Percentiles rank a stretch among this genome's conserved stretches.
Evolutionary conservation across 2,329 filamentous ascomycete species (phyloP).

Genomic region (Scortechinia acanthostroma): DNA sequence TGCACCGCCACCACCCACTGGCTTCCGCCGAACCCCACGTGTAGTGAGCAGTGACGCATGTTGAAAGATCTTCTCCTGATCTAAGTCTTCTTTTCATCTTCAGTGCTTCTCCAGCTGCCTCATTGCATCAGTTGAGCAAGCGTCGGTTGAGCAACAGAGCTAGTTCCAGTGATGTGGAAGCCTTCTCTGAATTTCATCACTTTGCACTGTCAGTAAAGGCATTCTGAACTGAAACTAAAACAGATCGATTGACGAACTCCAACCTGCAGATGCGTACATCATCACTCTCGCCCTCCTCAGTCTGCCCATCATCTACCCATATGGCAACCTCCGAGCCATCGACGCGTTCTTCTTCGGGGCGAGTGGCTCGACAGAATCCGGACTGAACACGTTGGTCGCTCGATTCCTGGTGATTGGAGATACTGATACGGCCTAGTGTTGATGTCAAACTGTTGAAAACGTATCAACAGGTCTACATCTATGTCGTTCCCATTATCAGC

Average conservation of each 20-base stretch:
- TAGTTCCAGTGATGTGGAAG: too few species aligned
- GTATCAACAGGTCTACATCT: slow-evolving; percentile 43
- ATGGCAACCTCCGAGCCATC: slow-evolving; percentile 28
- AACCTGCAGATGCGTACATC: slow-evolving; percentile 29
- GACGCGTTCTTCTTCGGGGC: slow-evolving; percentile 41
- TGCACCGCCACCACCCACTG: too few species aligned
- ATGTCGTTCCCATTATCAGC: slow-evolving; percentile 36
- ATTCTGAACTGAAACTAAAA: not conserved
- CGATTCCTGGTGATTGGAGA: not conserved
- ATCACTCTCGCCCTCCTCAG: slow-evolving; percentile 21
- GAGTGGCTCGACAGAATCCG: slow-evolving; percentile 39
- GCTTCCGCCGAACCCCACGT: too few species aligned
- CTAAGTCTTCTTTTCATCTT: too few species aligned
- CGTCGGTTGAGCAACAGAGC: too few species aligned
- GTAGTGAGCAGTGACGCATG: too few species aligned
- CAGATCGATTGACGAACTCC: not conserved
- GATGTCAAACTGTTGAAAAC: slow-evolving; percentile 37
- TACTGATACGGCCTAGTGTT: slow-evolving; percentile 30
- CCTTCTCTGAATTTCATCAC: slow-evolving; percentile 14
- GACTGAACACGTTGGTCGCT: slow-evolving; percentile 38
- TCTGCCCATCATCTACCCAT: slow-evolving; percentile 23
- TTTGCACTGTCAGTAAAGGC: slow-evolving; percentile 14
- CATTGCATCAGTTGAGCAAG: too few species aligned
- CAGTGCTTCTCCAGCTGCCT: too few species aligned
- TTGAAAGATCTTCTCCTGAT: too few species aligned